Evolutionary conservation across 441 rosid species (phyloP), one percentile per base, ranked within the genome.

Genomic region (Populus tomentosa): DNA sequence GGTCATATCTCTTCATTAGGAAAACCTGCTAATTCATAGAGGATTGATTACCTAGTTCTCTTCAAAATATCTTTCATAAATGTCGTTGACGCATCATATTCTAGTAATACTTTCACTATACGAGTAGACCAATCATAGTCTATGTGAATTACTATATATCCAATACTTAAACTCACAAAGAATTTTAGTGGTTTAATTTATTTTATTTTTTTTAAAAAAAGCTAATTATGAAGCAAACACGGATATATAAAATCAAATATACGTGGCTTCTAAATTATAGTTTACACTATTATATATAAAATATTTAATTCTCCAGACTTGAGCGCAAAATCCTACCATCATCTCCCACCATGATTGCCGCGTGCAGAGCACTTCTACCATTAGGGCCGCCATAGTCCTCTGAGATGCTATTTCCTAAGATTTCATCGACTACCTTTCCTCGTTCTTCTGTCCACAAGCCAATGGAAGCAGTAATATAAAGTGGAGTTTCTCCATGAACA

Each of bases 261-360:
- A 42, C 14, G 18, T 42, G 53, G 32, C 2, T 30, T 30, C 4
- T 30, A 30, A 30, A 30, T 1, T 30, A 30, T 30, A 30, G 32
- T 30, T 30, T 30, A 30, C 32, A 30, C 4, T 30, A 30, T 30
- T 30, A 30, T 30, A 30, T 30, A 30, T 30, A 30, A 30, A 30
- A 3, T 30, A 30, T 30, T 30, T 30, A 30, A 30, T 30, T 30
- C 32, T 30, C 32, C 32, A 30, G 32, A 30, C 50, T 3, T 3
- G 14, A 42, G 50, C 16, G 3, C 30, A 30, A 30, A 10, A 50
- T 50, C 59, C 7, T 35, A 36, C 71, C 53, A 9, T 5, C 0
- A 69, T 36, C 10, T 3, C 30, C 0, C 2, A 0, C 4, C 6
- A 0, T 0, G n/a, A 1, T 26, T 20, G 71, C 71, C 1, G 50